Base-by-base conservation (phyloP, 2,329 filamentous ascomycete genomes). In the Aureobasidium uvarum region DNA sequence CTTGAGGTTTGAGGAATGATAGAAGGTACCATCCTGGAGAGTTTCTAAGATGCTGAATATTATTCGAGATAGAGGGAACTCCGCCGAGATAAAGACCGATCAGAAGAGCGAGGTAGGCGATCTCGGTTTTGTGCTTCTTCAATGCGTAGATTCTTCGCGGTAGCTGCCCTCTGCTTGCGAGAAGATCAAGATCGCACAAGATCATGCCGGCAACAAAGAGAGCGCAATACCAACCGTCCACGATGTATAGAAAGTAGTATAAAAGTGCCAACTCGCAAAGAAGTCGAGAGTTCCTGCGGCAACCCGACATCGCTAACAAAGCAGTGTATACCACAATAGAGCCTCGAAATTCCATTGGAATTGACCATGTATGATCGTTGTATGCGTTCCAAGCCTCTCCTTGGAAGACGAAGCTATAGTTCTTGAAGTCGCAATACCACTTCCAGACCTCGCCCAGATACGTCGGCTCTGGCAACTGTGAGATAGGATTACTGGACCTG, bases 391-490 rank as follows among this genome's bases (percentile, higher is more conserved):
- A 87, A 13, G 84, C 81, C 11, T 81, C 76, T 1, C 83, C 83
- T 48, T 84, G 83, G 76, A 85, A 90, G 45, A 89, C 73, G 72
- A 87, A 90, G 74, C 83, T 89, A 76, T 87, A 89, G 73, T 89
- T 89, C 72, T 89, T 90, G 72, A 85, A 79, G 72, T 89, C 85
- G 67, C 71, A 72, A 63, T 81, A 80, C 79, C 78, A 80, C 43
- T 75, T 78, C 77, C 81, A 84, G 1, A 85, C 67, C 69, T 87
- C 85, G 2, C 33, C 31, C 13, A 50, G 14, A n/a, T 52, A 65
- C 1, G 62, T 59, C 2, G 41, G 16, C 25, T 65, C 62, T 8
- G 66, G 66, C 23, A 11, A 13, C 16, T 45, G 20, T 3, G 52
- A 36, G 73, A 16, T 73, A 25, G 74, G 74, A 59, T 70, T 67